Evolutionary conservation across 2,329 filamentous ascomycete genomes (phyloP).

Genomic region (Knufia petricola): DNA sequence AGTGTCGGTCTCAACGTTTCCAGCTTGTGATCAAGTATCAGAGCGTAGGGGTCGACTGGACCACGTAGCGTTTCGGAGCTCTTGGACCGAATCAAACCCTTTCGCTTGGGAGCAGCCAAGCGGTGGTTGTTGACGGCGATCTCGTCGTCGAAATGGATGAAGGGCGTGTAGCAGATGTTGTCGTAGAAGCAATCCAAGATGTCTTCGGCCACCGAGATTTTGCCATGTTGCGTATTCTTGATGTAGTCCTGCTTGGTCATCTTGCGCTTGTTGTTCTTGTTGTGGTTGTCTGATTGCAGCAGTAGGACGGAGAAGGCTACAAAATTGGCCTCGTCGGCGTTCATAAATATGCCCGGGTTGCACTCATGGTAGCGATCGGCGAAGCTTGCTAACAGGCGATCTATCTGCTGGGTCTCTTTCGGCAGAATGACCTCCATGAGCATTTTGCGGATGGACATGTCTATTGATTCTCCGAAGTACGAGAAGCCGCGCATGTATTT

Average conservation of each 20-base stretch:
- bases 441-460: conserved; percentile 92
- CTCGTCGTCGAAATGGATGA: conserved; percentile 94
- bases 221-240: conserved; percentile 85
- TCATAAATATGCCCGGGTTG: conserved; percentile 79
- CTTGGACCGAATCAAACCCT: conserved; percentile 59
- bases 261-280: conserved; percentile 98
- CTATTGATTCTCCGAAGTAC: conserved; percentile 94
- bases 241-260: conserved; percentile 96
- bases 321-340: conserved; percentile 82
- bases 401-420: conserved; percentile 96
- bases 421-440: conserved; percentile 94
- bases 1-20: conserved; percentile 74
- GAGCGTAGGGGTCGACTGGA: conserved; percentile 86
- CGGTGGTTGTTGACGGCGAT: conserved; percentile 68
- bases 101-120: conserved; percentile 59
- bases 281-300: conserved; percentile 97
- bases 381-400: conserved; percentile 86
- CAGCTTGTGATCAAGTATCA: conserved; percentile 84
- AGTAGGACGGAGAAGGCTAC: conserved; percentile 95
- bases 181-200: conserved; percentile 95
- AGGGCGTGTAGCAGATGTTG: conserved; percentile 96
- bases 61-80: conserved; percentile 63
- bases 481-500: conserved; percentile 93
- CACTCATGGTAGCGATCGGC: conserved; percentile 96
- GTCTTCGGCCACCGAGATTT: conserved; percentile 66